phyloP scores from a whole-genome alignment of 148 eudicot genomes.

The Cornus suecica region DNA sequence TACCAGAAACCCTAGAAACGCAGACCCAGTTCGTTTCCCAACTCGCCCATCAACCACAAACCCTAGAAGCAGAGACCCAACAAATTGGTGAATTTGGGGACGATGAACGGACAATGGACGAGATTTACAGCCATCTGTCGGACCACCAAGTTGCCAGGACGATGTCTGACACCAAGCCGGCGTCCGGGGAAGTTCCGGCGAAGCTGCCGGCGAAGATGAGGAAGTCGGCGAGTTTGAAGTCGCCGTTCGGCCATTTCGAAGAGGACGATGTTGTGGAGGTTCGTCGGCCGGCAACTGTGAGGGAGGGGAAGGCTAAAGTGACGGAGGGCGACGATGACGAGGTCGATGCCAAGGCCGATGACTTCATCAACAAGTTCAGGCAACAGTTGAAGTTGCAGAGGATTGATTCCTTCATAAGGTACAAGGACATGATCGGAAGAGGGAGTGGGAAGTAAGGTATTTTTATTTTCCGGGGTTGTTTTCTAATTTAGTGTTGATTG shows the following conservation, averaged over 20 bases:
- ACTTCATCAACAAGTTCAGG: conserved; percentile 73
- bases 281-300: conserved; percentile 37
- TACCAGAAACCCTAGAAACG: not conserved
- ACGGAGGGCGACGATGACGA: conserved; percentile 40
- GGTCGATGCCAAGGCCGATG: conserved; percentile 82
- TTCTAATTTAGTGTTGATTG: conserved; percentile 5
- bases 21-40: conserved; percentile 14
- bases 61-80: not conserved
- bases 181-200: conserved; percentile 41
- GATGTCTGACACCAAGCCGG: conserved; percentile 54
- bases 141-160: conserved; percentile 38
- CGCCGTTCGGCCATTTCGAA: conserved; percentile 34
- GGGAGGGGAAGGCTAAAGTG: conserved; percentile 24
- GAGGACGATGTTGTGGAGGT: conserved; percentile 28
- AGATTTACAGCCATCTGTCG: conserved; percentile 50
- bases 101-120: conserved; percentile 45
- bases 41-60: conserved; percentile 7
- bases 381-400: conserved; percentile 71
- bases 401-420: conserved; percentile 53
- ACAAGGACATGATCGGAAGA: conserved; percentile 51
- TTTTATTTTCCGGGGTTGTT: conserved; percentile 9
- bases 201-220: conserved; percentile 52
- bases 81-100: conserved; percentile 16
- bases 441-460: conserved; percentile 34
- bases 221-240: conserved; percentile 64